Conservation (phyloP, 2,329 filamentous ascomycete species). For the Diplocarpon mali region DNA sequence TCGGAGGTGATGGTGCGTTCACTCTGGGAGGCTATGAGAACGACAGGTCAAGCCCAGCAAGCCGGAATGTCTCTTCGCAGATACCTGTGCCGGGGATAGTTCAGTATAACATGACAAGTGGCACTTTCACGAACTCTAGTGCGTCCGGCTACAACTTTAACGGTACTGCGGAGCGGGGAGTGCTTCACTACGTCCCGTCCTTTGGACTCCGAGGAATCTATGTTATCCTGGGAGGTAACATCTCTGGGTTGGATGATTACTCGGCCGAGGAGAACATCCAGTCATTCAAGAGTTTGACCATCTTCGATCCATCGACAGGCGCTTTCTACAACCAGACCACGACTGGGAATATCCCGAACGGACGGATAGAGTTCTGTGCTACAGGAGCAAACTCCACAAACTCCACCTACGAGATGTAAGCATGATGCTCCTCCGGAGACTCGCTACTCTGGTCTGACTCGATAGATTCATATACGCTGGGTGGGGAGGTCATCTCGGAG, state of each 20-base stretch:
- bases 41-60: constrained; percentile 2
- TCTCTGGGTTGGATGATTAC: constrained; percentile 1
- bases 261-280: neutral
- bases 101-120: constrained; percentile 5
- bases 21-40: constrained; percentile 5
- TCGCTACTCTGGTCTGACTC: neutral
- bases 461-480: constrained; percentile 11
- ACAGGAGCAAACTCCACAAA: constrained; percentile 7
- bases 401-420: constrained; percentile 13
- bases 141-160: constrained; percentile 6
- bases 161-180: constrained; percentile 3
- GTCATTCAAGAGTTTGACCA: constrained; percentile 6
- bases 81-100: constrained; percentile 6
- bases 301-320: constrained; percentile 8
- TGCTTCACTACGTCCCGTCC: constrained; percentile 5
- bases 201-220: constrained; percentile 8
- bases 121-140: constrained; percentile 6
- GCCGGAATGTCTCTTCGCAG: neutral
- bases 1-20: constrained; percentile 3
- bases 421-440: neutral
- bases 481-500: constrained; percentile 3
- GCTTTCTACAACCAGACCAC: constrained; percentile 9
- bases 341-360: constrained; percentile 9
- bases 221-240: constrained; percentile 4
- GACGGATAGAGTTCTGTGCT: constrained; percentile 9